Evolutionary conservation across 768 basidiomycete species (phyloP).

Genomic region (Hypholoma fasciculare): DNA sequence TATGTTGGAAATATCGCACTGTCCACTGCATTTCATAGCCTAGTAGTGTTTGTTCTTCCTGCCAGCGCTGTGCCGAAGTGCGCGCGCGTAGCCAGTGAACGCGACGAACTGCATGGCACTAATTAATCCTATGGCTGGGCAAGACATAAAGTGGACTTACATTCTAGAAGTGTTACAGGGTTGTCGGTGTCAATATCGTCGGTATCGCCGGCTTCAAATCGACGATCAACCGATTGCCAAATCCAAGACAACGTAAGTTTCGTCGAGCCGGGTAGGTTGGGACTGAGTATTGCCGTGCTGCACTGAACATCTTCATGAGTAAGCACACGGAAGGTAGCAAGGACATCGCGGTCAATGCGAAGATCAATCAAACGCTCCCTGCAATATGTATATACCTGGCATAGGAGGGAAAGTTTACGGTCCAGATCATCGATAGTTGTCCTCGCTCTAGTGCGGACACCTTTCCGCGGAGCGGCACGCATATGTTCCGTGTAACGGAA

Average conservation of each 20-base stretch:
- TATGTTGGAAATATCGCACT: not conserved
- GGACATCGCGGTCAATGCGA: not conserved
- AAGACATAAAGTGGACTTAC: conserved; percentile 4
- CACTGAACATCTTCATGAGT: conserved; percentile 5
- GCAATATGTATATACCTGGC: conserved; percentile 1
- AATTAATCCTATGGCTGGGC: not conserved
- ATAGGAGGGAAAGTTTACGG: not conserved
- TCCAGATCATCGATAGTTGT: not conserved
- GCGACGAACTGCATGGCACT: conserved; percentile 5
- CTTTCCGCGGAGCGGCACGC: not conserved
- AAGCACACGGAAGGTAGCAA: not conserved
- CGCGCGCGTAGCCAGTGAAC: conserved; percentile 19
- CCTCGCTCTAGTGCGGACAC: not conserved
- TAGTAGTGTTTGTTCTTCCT: conserved; percentile 10
- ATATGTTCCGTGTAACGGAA: conserved; percentile 4
- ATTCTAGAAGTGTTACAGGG: not conserved
- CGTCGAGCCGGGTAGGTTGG: conserved; percentile 11
- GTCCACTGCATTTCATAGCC: not conserved
- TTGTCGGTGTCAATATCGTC: not conserved
- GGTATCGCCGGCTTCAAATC: not conserved
- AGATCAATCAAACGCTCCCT: not conserved
- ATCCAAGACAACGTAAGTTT: conserved; percentile 9
- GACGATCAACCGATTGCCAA: conserved; percentile 4
- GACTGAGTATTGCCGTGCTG: conserved; percentile 13
- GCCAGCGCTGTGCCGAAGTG: conserved; percentile 9